phyloP scores from a whole-genome alignment of 495 filamentous ascomycete species.

The Penicillium angulare region DNA sequence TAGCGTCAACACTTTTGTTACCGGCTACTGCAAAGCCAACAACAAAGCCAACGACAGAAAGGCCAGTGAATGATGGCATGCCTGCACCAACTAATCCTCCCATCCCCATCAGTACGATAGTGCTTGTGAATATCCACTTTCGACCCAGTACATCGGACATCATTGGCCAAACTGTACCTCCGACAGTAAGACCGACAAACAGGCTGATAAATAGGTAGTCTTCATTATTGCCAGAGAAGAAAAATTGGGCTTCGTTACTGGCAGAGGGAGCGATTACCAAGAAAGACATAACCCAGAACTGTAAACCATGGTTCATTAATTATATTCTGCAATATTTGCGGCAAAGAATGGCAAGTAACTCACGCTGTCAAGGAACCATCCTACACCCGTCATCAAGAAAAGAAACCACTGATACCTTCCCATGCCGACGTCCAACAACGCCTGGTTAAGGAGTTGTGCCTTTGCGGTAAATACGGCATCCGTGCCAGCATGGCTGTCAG shows the following conservation, averaged over 20 bases:
- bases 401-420: slow-evolving; percentile 76
- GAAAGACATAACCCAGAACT: slow-evolving; percentile 21
- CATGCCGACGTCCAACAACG: slow-evolving; percentile 70
- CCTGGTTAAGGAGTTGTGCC: slow-evolving; percentile 47
- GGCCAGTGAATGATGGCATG: slow-evolving; percentile 19
- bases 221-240: slow-evolving; percentile 11
- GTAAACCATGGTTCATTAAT: not conserved
- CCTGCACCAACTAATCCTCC: slow-evolving; percentile 27
- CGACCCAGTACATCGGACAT: slow-evolving; percentile 26
- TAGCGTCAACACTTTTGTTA: slow-evolving; percentile 21
- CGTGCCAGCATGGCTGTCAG: slow-evolving; percentile 6
- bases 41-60: slow-evolving; percentile 22
- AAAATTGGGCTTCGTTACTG: slow-evolving; percentile 9
- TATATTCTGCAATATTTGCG: not conserved
- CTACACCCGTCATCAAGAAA: slow-evolving; percentile 69
- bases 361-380: slow-evolving; percentile 57
- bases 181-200: slow-evolving; percentile 23
- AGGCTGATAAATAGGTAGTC: slow-evolving; percentile 14
- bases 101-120: slow-evolving; percentile 23
- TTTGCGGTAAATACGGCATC: slow-evolving; percentile 37
- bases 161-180: slow-evolving; percentile 23
- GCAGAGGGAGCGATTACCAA: not conserved
- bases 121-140: slow-evolving; percentile 23
- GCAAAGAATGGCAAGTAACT: slow-evolving; percentile 2
- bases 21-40: slow-evolving; percentile 24